phyloP scores from a whole-genome alignment of 345 rosid genomes.

The Sonneratia alba region DNA sequence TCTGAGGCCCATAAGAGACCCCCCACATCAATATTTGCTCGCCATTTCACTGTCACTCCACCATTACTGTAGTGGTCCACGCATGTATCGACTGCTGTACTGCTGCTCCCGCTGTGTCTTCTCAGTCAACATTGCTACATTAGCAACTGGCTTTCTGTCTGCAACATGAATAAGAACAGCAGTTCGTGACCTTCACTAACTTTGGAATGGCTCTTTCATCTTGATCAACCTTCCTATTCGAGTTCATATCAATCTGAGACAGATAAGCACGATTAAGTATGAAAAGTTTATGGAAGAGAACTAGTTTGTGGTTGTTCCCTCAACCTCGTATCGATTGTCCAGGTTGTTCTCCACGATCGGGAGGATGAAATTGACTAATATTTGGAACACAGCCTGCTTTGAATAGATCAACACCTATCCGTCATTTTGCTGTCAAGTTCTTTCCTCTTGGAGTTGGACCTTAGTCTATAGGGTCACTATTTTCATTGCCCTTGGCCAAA shows the following conservation, averaged over 20 bases:
- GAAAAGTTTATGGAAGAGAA: too few relatives aligned
- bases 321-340: neutral
- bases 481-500: neutral
- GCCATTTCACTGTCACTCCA: neutral
- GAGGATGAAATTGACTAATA: neutral
- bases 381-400: neutral
- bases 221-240: neutral
- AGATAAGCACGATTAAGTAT: neutral
- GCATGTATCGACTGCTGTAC: neutral
- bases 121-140: neutral
- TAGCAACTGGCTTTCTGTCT: neutral
- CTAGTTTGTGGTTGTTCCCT: neutral
- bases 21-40: too few relatives aligned
- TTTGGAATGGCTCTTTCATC: too few relatives aligned
- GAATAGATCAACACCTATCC: too few relatives aligned
- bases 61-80: neutral
- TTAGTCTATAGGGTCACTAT: neutral
- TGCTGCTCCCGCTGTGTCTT: neutral
- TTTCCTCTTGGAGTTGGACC: neutral
- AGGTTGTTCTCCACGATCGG: neutral
- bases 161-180: neutral
- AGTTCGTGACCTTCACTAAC: too few relatives aligned
- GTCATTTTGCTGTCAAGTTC: neutral
- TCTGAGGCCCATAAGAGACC: too few relatives aligned
- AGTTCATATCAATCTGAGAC: neutral